Base-by-base conservation (phyloP, 2,329 filamentous ascomycete genomes). In the Beauveria pseudobassiana region DNA sequence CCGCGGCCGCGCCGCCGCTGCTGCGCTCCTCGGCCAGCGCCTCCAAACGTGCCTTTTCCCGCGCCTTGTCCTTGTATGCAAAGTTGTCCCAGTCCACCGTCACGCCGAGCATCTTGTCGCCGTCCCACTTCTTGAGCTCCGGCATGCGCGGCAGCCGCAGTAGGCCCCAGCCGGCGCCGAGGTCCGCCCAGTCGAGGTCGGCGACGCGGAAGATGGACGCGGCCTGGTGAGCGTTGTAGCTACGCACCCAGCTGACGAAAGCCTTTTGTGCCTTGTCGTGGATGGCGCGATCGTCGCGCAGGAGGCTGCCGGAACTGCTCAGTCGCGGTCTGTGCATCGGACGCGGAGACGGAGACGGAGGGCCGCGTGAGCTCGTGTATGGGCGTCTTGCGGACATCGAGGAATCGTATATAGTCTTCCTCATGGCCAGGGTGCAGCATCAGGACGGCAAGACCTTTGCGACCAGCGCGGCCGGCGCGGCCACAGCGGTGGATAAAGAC, bases 401-500 rank as follows among this genome's bases (percentile, higher is more conserved):
- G 80, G 67, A 97, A 98, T 1, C 87, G 83, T 1, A 96, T 82
- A 70, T 97, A 98, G 69, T 96, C 92, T 73, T 95, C 91, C 74
- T 98, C 95, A 20, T 86, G 81, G 1, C 92, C 92, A 0, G 90
- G 89, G 8, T 90, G 90, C 20, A 99, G 80, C 72, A 99, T 87
- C 0, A 96, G 87, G 1, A 98, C 84, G 16, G 92, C 91, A 22
- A 97, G 77, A 0, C 95, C 95, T 64, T 88, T 87, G 64, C 93
- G 83, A 0, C 93, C 93, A 71, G 96, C 96, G 24, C 95, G 84
- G 0, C 95, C 95, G 1, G 95, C 91, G 65, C 95, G 84, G 1
- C 95, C 95, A 30, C 95, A 89, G 5, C 95, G 88, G 74, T 99
- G 95, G 63, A 99, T 91, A 70, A 98, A 98, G 12, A 90, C 92